Evolutionary conservation across 2,329 filamentous ascomycete species (phyloP).

Genomic region (Hypoxylon sp.): DNA sequence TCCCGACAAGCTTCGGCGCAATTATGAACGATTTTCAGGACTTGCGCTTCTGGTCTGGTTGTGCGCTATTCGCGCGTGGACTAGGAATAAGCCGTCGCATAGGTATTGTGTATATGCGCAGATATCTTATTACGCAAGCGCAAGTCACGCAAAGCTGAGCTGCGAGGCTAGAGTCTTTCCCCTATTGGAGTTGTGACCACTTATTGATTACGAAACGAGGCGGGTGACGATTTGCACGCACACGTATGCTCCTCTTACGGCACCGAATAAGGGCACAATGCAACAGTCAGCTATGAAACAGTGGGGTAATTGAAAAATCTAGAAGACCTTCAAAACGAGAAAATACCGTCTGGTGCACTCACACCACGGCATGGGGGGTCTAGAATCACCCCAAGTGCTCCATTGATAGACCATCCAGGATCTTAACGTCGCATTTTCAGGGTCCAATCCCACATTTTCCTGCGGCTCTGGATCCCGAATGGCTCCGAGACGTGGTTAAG

Average conservation of each 20-base stretch:
- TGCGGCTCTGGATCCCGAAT: slow-evolving; percentile 35
- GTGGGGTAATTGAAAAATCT: slow-evolving; percentile 13
- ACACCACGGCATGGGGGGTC: slow-evolving; percentile 24
- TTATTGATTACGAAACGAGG: slow-evolving; percentile 10
- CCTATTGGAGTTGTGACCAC: slow-evolving; percentile 2
- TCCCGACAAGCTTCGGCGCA: slow-evolving; percentile 23
- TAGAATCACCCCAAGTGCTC: slow-evolving; percentile 27
- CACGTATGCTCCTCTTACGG: neutral
- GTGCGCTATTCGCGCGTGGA: too few relatives aligned
- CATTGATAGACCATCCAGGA: slow-evolving; percentile 21
- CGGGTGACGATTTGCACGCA: slow-evolving; percentile 1
- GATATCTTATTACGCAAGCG: too few relatives aligned
- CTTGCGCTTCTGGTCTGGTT: too few relatives aligned
- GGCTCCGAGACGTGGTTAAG: slow-evolving; percentile 23
- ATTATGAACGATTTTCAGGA: slow-evolving; percentile 9
- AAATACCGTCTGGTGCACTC: too few relatives aligned
- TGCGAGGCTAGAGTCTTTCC: slow-evolving; percentile 24
- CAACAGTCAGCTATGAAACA: slow-evolving; percentile 10
- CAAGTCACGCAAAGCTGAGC: slow-evolving; percentile 15
- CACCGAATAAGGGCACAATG: neutral
- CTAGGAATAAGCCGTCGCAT: too few relatives aligned
- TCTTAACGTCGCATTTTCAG: slow-evolving; percentile 33
- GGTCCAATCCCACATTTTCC: slow-evolving; percentile 35
- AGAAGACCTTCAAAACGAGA: slow-evolving; percentile 11
- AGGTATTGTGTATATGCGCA: too few relatives aligned